These are phyloP conservation scores for Strobilomyces dryophilus DNA, from an alignment of 768 basidiomycete species.

Conservation along the genomic window DNA sequence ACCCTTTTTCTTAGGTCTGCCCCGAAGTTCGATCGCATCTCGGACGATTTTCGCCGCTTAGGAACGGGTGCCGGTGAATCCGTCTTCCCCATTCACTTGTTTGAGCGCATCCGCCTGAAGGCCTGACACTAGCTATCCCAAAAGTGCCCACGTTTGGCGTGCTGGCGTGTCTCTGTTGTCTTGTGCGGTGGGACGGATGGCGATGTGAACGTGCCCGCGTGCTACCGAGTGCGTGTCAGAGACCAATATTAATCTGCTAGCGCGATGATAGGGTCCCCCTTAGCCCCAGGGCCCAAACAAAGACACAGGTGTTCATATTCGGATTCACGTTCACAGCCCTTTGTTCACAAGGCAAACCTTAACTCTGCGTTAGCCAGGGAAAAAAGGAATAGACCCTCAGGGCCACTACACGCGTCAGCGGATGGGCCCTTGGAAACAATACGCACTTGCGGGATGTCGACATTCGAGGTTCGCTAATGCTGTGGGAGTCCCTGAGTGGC, in stretches of 20 bases:
- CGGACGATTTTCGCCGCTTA: conserved; percentile 6
- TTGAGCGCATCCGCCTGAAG: neutral
- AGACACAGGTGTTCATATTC: neutral
- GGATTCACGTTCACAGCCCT: conserved; percentile 4
- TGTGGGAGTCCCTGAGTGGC: conserved; percentile 26
- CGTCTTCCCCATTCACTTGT: neutral
- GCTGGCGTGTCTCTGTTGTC: neutral
- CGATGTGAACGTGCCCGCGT: neutral
- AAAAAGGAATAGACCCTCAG: conserved; percentile 4
- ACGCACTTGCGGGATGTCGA: conserved; percentile 9
- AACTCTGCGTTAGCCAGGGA: conserved; percentile 15
- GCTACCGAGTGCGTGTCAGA: neutral
- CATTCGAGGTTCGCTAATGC: conserved; percentile 10
- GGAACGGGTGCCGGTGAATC: neutral
- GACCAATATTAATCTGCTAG: neutral
- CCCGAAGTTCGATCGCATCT: neutral
- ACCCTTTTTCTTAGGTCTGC: neutral
- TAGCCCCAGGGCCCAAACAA: conserved; percentile 24
- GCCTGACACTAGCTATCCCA: neutral
- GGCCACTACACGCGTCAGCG: conserved; percentile 13
- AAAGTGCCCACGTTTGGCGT: neutral
- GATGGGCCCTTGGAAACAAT: conserved; percentile 11
- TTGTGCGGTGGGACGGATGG: neutral
- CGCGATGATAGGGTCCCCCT: conserved; percentile 6
- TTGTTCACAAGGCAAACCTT: conserved; percentile 21